Conservation (phyloP, 345 rosid genomes). For the Erodium maritimum region DNA sequence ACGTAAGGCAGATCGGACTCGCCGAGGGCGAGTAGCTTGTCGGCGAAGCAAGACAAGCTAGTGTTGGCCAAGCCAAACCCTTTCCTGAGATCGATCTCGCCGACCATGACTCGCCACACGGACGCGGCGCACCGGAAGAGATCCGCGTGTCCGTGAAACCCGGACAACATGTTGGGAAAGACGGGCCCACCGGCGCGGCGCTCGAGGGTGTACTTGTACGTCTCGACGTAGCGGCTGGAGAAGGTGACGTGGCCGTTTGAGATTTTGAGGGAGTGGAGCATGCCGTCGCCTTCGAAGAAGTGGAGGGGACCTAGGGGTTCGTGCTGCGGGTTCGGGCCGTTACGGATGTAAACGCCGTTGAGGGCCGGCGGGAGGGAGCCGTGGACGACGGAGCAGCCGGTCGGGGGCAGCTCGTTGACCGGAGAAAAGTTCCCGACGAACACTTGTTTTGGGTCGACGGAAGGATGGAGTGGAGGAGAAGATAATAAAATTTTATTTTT, state of each 20-base stretch:
- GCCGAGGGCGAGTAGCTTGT: constrained; percentile 38
- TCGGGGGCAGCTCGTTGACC: constrained; percentile 50
- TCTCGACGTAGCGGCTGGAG: constrained; percentile 52
- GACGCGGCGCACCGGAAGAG: constrained; percentile 47
- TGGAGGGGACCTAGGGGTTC: constrained; percentile 58
- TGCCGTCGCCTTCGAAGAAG: constrained; percentile 58
- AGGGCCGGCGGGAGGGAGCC: constrained; percentile 45
- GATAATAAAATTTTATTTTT: too few relatives aligned
- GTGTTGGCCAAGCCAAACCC: constrained; percentile 59
- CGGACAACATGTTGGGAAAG: constrained; percentile 45
- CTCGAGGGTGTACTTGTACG: constrained; percentile 36
- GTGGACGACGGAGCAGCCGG: constrained; percentile 31
- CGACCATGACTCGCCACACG: constrained; percentile 30
- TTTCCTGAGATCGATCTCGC: constrained; percentile 41
- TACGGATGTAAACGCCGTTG: constrained; percentile 52
- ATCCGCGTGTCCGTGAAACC: constrained; percentile 39
- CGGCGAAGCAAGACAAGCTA: constrained; percentile 36
- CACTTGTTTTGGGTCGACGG: constrained; percentile 38
- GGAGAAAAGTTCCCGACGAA: constrained; percentile 50
- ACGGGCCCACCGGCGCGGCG: constrained; percentile 27
- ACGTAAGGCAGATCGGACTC: constrained; percentile 54
- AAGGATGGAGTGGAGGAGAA: constrained; percentile 28
- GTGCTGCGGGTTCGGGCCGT: constrained; percentile 61
- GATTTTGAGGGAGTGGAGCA: constrained; percentile 48
- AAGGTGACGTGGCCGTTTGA: constrained; percentile 29